These are phyloP conservation scores for Leishmania major DNA, from an alignment of 208 protist species.

Conservation along the genomic window DNA sequence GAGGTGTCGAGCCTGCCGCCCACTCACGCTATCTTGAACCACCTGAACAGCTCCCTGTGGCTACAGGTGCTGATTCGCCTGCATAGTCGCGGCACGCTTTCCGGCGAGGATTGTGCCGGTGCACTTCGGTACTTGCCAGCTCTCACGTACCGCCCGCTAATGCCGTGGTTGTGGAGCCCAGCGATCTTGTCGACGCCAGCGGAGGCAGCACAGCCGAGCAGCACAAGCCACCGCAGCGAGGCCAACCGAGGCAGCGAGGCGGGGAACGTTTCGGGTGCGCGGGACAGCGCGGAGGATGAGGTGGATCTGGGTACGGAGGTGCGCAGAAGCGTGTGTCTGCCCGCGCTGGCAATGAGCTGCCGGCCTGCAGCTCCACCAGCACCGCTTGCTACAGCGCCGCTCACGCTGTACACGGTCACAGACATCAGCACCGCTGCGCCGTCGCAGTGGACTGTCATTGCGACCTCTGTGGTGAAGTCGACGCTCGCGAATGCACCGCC, in stretches of 20 bases:
- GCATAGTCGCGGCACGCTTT: slow-evolving; percentile 49
- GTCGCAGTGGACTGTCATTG: slow-evolving; percentile 10
- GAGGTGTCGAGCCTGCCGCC: slow-evolving; percentile 20
- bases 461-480: background rate
- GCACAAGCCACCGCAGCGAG: background rate
- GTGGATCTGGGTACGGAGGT: slow-evolving; percentile 5
- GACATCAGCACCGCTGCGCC: slow-evolving; percentile 18
- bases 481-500: background rate
- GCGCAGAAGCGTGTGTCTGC: slow-evolving; percentile 12
- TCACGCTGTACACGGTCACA: background rate
- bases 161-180: slow-evolving; percentile 63
- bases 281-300: background rate
- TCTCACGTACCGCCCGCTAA: slow-evolving; percentile 35
- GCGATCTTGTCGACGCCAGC: background rate
- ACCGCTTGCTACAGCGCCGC: background rate
- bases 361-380: background rate
- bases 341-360: background rate
- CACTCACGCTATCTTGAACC: slow-evolving; percentile 32
- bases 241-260: background rate
- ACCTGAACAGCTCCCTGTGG: slow-evolving; percentile 46
- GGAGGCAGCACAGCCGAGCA: background rate
- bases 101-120: slow-evolving; percentile 31
- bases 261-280: background rate
- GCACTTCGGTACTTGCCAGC: slow-evolving; percentile 47
- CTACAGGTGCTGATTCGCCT: slow-evolving; percentile 41